These are phyloP conservation scores for Thelonectria discophora DNA, from an alignment of 2,329 filamentous ascomycete genomes.

Conservation along the genomic window DNA sequence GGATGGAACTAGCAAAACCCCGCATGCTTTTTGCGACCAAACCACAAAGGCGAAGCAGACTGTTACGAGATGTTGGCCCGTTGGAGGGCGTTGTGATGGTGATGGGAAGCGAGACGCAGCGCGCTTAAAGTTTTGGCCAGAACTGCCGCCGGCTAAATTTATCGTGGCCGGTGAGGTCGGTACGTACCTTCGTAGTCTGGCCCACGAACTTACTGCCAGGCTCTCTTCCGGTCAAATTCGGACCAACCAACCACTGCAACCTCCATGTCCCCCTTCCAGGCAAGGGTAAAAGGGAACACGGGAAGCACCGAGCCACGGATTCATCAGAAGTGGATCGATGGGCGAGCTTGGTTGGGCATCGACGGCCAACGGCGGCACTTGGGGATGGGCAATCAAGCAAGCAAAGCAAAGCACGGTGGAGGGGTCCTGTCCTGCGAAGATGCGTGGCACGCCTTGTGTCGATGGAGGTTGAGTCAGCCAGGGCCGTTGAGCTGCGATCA, in stretches of 20 bases:
- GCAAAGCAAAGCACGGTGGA: slow-evolving; percentile 3
- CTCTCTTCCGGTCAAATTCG: not conserved
- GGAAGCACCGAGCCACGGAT: not conserved
- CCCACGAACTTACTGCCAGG: not conserved
- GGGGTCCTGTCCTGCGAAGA: not conserved
- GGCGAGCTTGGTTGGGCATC: slow-evolving; percentile 13
- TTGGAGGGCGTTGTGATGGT: not conserved
- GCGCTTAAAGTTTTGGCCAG: not conserved
- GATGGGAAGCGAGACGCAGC: not conserved
- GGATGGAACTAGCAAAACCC: not conserved
- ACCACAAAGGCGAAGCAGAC: not conserved
- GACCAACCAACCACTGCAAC: not conserved
- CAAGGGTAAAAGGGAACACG: not conserved
- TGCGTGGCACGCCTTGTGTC: slow-evolving; percentile 21
- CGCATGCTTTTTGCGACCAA: not conserved
- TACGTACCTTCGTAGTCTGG: not conserved
- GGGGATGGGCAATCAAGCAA: too few species aligned
- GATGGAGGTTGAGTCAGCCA: slow-evolving; percentile 15
- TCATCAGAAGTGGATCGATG: not conserved
- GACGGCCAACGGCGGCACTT: slow-evolving; percentile 16
- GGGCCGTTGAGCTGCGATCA: slow-evolving; percentile 2
- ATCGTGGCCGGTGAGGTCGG: not conserved
- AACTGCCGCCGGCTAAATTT: not conserved
- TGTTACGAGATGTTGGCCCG: not conserved
- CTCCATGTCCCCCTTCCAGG: too few species aligned